Evolutionary conservation across 2,329 filamentous ascomycete species (phyloP).

Genomic region (Lasiodiplodia gonubiensis): DNA sequence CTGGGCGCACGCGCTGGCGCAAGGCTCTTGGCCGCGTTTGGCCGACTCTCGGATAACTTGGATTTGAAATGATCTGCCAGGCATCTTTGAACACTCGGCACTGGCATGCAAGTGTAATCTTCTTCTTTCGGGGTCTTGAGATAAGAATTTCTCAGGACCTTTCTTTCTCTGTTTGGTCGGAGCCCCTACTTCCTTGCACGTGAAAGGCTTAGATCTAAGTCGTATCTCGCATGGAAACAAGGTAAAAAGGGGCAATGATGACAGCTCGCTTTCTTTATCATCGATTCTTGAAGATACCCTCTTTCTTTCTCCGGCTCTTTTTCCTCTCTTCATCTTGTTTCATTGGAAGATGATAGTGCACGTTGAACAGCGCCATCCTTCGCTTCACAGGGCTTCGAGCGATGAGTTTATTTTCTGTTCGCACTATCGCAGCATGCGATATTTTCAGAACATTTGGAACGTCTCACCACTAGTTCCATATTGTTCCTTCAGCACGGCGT

Average conservation of each 20-base stretch:
- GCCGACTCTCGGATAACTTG: constrained; percentile 37
- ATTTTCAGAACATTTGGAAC: neutral
- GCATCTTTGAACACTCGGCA: neutral
- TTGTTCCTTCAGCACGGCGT: constrained; percentile 9
- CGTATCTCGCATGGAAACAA: neutral
- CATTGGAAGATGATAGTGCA: neutral
- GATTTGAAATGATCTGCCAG: neutral
- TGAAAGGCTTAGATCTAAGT: neutral
- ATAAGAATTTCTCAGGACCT: neutral
- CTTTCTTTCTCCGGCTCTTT: neutral
- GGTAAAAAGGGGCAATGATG: neutral
- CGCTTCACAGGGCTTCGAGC: neutral
- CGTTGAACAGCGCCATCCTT: neutral
- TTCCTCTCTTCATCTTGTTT: neutral
- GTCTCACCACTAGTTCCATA: neutral
- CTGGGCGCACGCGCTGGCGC: constrained; percentile 35
- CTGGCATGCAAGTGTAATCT: neutral
- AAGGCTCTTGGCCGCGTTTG: constrained; percentile 42
- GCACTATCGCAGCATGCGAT: neutral
- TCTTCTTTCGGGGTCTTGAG: neutral
- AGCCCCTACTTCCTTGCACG: neutral
- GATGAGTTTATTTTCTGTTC: neutral
- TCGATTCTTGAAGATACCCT: constrained; percentile 21
- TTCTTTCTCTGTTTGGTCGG: neutral
- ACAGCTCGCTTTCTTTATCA: neutral